A percentile compares a stretch with the other conserved stretches of the same genome.
These are phyloP conservation scores for Hemisphaericaspora xylofermentans DNA, from an alignment of 1,139 yeast species.

Conservation along the genomic window DNA sequence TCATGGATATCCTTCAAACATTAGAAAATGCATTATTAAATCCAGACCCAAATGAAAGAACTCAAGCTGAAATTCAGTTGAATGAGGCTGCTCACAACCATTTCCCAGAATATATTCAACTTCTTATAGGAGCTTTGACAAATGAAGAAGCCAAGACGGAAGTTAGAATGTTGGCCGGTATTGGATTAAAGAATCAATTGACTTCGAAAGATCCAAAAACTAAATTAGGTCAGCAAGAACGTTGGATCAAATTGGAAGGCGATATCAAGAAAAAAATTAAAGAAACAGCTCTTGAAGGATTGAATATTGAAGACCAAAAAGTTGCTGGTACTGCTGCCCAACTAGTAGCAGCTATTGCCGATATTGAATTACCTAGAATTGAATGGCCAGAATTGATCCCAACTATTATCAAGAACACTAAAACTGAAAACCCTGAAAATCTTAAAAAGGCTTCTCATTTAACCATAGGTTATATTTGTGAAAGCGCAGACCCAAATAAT, in stretches of 20 bases:
- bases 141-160: constrained; percentile 68
- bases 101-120: constrained; percentile 68
- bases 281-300: constrained; percentile 60
- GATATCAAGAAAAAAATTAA: constrained; percentile 65
- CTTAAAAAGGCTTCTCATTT: constrained; percentile 84
- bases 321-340: constrained; percentile 92
- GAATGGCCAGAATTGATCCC: constrained; percentile 90
- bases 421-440: constrained; percentile 69
- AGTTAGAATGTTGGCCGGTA: constrained; percentile 89
- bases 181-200: constrained; percentile 83
- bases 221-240: constrained; percentile 51
- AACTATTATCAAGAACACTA: constrained; percentile 81
- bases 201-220: constrained; percentile 67
- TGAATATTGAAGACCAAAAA: constrained; percentile 66
- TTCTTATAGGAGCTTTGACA: constrained; percentile 71
- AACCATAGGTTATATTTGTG: constrained; percentile 94
- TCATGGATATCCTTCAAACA: constrained; percentile 68
- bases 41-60: constrained; percentile 66
- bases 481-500: constrained; percentile 84
- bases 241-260: constrained; percentile 61
- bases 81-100: constrained; percentile 70
- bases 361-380: constrained; percentile 81
- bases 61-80: constrained; percentile 80
- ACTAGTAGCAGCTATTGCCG: constrained; percentile 93
- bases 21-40: constrained; percentile 77